Conservation (phyloP, 495 filamentous ascomycete genomes). For the Neurospora sp. region DNA sequence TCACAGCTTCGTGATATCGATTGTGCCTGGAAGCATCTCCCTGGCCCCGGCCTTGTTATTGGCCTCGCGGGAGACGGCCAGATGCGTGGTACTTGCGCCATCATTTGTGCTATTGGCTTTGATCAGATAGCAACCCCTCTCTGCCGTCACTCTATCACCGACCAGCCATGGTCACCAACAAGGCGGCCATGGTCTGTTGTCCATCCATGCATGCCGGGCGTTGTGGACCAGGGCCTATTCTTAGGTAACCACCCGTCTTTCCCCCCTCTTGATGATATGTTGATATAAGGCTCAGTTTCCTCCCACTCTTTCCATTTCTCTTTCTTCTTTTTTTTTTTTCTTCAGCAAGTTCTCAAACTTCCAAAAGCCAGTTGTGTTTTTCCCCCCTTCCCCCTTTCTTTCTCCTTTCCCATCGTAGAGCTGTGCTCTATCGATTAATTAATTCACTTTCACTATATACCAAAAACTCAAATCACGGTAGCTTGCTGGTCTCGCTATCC, state of each 20-base stretch:
- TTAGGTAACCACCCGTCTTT: conserved; percentile 16
- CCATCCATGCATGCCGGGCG: not conserved
- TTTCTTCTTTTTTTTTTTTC: conserved; percentile 44
- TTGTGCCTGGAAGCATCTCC: not conserved
- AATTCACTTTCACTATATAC: conserved; percentile 19
- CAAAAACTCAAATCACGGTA: conserved; percentile 28
- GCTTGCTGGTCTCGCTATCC: conserved; percentile 38
- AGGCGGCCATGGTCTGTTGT: not conserved
- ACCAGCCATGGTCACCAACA: not conserved
- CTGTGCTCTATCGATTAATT: conserved; percentile 40
- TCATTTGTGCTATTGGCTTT: not conserved
- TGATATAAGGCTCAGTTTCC: conserved; percentile 38
- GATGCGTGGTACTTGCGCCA: not conserved
- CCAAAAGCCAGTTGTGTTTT: conserved; percentile 50
- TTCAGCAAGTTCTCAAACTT: conserved; percentile 67
- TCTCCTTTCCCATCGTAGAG: conserved; percentile 39
- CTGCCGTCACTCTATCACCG: not conserved
- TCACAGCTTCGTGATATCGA: conserved; percentile 17
- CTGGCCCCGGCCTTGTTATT: conserved; percentile 14
- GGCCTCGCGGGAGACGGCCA: conserved; percentile 7
- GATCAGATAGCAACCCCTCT: not conserved
- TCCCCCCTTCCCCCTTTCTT: conserved; percentile 41
- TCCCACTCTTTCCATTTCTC: conserved; percentile 19
- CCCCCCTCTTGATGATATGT: conserved; percentile 16
- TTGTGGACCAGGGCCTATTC: conserved; percentile 1